Conservation (phyloP, 139 green algal genomes). For the Chlorella sp. region DNA sequence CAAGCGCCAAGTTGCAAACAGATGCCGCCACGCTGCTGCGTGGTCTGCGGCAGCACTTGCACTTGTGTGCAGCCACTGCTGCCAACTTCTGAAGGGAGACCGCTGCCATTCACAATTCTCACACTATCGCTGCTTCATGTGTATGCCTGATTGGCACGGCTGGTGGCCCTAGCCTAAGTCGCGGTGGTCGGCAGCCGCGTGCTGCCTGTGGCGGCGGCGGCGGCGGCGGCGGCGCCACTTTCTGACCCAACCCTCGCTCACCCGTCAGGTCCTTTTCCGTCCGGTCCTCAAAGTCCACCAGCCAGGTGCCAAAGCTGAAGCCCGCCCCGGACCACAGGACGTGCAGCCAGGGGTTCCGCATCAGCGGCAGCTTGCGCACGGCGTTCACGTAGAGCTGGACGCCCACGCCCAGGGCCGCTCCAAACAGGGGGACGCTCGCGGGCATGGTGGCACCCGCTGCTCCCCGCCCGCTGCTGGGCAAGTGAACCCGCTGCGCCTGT, state of each 20-base stretch:
- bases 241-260: background rate
- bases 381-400: slow-evolving; percentile 67
- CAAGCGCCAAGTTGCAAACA: background rate
- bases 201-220: too few relatives aligned
- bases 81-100: too few relatives aligned
- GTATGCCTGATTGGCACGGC: too few relatives aligned
- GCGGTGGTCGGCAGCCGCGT: background rate
- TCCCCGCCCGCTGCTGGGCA: background rate
- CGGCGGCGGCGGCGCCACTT: too few relatives aligned
- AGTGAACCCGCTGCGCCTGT: too few relatives aligned
- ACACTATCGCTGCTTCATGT: background rate
- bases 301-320: slow-evolving; percentile 41
- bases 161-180: too few relatives aligned
- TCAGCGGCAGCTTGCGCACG: slow-evolving; percentile 69
- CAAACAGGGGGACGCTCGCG: background rate
- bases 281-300: slow-evolving; percentile 59
- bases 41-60: too few relatives aligned
- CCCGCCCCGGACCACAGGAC: slow-evolving; percentile 56
- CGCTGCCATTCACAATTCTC: too few relatives aligned
- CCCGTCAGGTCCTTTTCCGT: slow-evolving; percentile 52
- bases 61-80: too few relatives aligned
- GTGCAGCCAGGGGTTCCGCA: slow-evolving; percentile 68
- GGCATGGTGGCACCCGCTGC: background rate
- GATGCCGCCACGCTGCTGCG: background rate
- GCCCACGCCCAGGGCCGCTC: slow-evolving; percentile 5